Base-by-base conservation (phyloP, 2,329 filamentous ascomycete species). In the Fusarium nanum region DNA sequence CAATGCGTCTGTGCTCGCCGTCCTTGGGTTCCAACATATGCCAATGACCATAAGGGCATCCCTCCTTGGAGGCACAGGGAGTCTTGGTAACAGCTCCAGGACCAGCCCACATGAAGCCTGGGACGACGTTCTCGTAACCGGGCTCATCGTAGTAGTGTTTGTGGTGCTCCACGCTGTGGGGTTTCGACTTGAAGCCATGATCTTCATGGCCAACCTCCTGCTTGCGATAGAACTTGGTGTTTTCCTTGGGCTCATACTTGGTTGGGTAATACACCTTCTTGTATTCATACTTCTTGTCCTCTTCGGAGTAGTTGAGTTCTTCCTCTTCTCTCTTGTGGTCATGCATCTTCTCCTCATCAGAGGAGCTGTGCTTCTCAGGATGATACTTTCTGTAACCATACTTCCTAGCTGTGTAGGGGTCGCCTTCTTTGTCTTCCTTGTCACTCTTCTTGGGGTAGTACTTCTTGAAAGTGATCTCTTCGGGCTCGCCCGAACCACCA, bases 1-100 rank as follows among this genome's bases (percentile, higher is more conserved):
- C 34, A 53, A 53, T 53, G 11, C 49, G 49, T 12, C 49, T 53
- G n/a, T 53, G 49, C 6, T 53, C 49, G 20, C 49, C 49, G 23
- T 53, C 41, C 23, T 28, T 53, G 34, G 49, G 49, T n/a, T 53
- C 49, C 49, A 53, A 27, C 49, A 53, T 53, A n/a, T 53, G 30
- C 49, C 49, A 53, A 20, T 53, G 49, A 12, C 49, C 49, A 28
- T 42, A 27, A 53, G 49, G 49, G 5, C 49, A 53, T 9, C 28
- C 40, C 28, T 56, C 22, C 16, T 23, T 32, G 28, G 32, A 47
- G 5, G 41, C 10, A 27, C 40, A 47, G 44, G 40, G 53, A 20
- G 49, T 28, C 23, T 53, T 53, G 34, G 49, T 53, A 5, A 53
- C 49, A n/a, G 30, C 22, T 42, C 34, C 49, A 9, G 49, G 49